These are phyloP conservation scores for Biscutella laevigata DNA, from an alignment of 441 rosid species.

Conservation along the genomic window DNA sequence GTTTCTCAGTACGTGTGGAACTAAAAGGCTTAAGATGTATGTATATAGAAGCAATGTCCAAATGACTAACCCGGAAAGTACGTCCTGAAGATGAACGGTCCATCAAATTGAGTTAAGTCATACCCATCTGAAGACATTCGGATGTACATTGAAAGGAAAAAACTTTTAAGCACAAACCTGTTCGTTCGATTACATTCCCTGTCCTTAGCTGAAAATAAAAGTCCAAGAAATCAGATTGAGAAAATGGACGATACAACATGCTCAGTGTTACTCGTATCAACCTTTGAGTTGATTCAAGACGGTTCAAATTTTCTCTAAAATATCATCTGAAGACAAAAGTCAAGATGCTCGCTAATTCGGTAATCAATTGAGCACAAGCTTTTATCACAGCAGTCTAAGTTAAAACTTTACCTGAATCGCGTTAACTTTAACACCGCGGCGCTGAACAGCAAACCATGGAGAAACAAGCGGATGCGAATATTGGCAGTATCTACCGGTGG, in stretches of 20 bases:
- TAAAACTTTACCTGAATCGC: constrained; percentile 44
- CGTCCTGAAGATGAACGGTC: constrained; percentile 44
- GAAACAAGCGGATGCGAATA: constrained; percentile 20
- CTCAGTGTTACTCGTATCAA: background rate
- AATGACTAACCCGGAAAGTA: constrained; percentile 49
- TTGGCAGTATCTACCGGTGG: background rate
- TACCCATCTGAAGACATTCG: background rate
- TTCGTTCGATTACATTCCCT: constrained; percentile 80
- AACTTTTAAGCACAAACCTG: constrained; percentile 37
- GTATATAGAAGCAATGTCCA: background rate
- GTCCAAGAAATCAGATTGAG: constrained; percentile 1
- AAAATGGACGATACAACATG: background rate
- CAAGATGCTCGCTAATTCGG: background rate
- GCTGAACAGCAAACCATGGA: constrained; percentile 51
- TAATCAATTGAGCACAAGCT: background rate
- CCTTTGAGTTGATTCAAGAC: background rate
- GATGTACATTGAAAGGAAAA: background rate
- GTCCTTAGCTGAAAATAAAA: constrained; percentile 50
- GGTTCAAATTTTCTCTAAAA: background rate
- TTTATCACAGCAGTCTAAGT: no score
- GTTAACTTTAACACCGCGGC: constrained; percentile 62
- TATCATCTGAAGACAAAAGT: background rate
- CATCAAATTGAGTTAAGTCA: constrained; percentile 12
- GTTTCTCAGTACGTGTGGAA: background rate
- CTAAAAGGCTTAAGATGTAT: background rate